Conservation (phyloP, 495 filamentous ascomycete genomes). For the Aspergillus nidulans region DNA sequence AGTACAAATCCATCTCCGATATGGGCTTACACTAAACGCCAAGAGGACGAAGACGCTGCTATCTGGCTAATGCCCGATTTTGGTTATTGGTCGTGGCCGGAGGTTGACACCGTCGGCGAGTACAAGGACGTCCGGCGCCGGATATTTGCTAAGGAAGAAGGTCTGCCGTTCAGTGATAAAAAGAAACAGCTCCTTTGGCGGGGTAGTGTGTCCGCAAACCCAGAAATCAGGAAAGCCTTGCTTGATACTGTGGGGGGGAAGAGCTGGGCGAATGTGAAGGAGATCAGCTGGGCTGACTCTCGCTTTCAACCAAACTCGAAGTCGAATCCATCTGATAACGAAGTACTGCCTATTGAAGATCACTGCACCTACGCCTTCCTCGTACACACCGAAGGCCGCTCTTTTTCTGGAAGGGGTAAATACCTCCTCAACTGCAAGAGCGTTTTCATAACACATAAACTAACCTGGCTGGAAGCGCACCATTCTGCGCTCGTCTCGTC, state of each 20-base stretch:
- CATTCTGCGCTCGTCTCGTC: slow-evolving; percentile 33
- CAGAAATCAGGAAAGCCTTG: slow-evolving; percentile 40
- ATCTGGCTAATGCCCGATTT: slow-evolving; percentile 78
- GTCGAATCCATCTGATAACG: no score
- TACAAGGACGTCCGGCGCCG: slow-evolving; percentile 48
- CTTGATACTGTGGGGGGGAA: slow-evolving; percentile 40
- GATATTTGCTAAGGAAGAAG: slow-evolving; percentile 35
- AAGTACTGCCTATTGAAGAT: slow-evolving; percentile 52
- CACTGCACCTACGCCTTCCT: slow-evolving; percentile 58
- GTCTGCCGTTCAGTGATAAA: slow-evolving; percentile 43
- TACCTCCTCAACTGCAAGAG: slow-evolving; percentile 58
- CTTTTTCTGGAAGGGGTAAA: slow-evolving; percentile 55
- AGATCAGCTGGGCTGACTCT: slow-evolving; percentile 45
- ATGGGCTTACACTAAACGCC: slow-evolving; percentile 51
- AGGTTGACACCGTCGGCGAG: slow-evolving; percentile 51
- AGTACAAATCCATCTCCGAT: slow-evolving; percentile 22
- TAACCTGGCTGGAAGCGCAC: slow-evolving; percentile 40
- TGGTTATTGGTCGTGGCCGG: slow-evolving; percentile 69
- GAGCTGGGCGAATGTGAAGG: slow-evolving; percentile 49
- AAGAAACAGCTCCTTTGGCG: slow-evolving; percentile 66
- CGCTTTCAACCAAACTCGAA: slow-evolving; percentile 33
- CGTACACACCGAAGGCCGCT: slow-evolving; percentile 53
- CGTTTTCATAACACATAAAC: slow-evolving; percentile 48
- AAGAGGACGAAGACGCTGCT: slow-evolving; percentile 38
- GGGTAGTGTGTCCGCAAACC: slow-evolving; percentile 44